These are phyloP conservation scores for Rubus idaeus DNA, from an alignment of 306 rosid species.

Conservation along the genomic window DNA sequence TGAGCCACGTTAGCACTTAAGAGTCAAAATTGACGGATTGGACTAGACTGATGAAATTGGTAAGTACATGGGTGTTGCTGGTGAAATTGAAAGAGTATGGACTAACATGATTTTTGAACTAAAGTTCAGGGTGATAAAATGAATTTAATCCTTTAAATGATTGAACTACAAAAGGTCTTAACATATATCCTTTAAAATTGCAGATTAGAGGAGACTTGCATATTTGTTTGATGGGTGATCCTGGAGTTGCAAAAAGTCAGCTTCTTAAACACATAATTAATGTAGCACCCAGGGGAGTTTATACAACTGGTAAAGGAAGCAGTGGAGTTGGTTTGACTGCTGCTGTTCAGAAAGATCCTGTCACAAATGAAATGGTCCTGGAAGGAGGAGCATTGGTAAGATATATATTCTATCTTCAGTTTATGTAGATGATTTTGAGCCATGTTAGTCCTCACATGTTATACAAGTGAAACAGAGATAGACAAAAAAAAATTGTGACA, in stretches of 20 bases:
- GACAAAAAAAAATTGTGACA: background rate
- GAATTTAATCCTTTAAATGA: too few species aligned
- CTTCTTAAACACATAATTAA: constrained; percentile 94
- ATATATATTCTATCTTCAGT: constrained; percentile 12
- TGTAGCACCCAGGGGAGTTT: constrained; percentile 95
- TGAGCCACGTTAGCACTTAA: too few species aligned
- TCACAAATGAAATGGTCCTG: constrained; percentile 96
- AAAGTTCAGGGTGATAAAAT: too few species aligned
- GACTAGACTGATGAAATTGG: too few species aligned
- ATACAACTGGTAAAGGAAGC: constrained; percentile 98
- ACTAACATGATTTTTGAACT: too few species aligned
- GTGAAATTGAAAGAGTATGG: too few species aligned
- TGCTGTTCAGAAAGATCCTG: constrained; percentile 98
- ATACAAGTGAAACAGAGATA: constrained; percentile 6
- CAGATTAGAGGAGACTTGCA: constrained; percentile 99
- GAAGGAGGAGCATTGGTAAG: constrained; percentile 99
- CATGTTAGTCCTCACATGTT: constrained; percentile 12
- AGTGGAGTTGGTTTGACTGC: constrained; percentile 99
- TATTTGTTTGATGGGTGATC: constrained; percentile 98
- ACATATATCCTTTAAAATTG: constrained; percentile 10
- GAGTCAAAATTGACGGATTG: too few species aligned
- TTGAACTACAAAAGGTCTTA: background rate
- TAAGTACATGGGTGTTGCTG: too few species aligned
- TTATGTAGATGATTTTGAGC: constrained; percentile 2
- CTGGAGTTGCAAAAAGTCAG: constrained; percentile 99